These are phyloP conservation scores for Saccharum officinarum DNA, from an alignment of 176 grass and related monocot genomes.

Conservation along the genomic window DNA sequence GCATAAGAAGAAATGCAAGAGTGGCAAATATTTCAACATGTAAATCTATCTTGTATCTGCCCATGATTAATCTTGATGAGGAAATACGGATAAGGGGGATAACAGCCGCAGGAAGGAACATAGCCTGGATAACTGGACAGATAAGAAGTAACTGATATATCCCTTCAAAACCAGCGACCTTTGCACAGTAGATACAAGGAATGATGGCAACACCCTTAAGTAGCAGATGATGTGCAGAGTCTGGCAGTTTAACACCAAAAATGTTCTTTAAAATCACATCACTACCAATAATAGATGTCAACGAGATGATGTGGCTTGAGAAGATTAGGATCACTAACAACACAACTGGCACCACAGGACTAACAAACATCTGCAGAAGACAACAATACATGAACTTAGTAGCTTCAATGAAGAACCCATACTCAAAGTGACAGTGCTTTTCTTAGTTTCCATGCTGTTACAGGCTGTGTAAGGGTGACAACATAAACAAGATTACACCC, in stretches of 20 bases:
- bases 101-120: conserved; percentile 70
- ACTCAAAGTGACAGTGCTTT: too few species aligned
- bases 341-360: conserved; percentile 56
- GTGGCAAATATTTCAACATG: conserved; percentile 54
- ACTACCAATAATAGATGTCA: conserved; percentile 62
- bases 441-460: neutral
- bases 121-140: conserved; percentile 77
- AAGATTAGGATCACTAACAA: conserved; percentile 74
- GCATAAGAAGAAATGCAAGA: conserved; percentile 65
- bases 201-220: conserved; percentile 57
- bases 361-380: conserved; percentile 66
- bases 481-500: too few species aligned
- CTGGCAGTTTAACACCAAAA: conserved; percentile 61
- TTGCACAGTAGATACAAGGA: conserved; percentile 58
- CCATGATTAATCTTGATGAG: conserved; percentile 78
- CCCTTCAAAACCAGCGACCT: conserved; percentile 60
- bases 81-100: conserved; percentile 73
- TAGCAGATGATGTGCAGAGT: conserved; percentile 44
- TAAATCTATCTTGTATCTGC: conserved; percentile 53
- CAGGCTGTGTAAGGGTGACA: neutral
- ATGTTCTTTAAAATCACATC: conserved; percentile 46
- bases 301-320: conserved; percentile 70
- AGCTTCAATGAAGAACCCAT: too few species aligned
- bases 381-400: neutral
- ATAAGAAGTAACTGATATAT: conserved; percentile 71